Percentiles rank a stretch among this genome's conserved stretches.
Conservation (phyloP, 768 basidiomycete genomes). For the Hypholoma fasciculare region DNA sequence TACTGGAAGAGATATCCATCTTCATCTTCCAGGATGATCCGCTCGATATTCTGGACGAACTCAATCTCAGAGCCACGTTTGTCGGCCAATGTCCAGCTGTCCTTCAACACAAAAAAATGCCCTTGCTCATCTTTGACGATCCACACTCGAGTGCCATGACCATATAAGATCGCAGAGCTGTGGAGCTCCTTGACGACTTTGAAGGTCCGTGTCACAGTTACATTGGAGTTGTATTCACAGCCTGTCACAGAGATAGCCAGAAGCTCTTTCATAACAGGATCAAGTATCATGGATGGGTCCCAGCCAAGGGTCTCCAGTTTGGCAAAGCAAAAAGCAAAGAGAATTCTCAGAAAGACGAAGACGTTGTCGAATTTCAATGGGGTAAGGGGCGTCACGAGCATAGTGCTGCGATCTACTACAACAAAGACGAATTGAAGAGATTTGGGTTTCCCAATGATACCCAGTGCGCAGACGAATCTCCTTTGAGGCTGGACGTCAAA, state of each 20-base stretch:
- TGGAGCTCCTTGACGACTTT: conserved; percentile 9
- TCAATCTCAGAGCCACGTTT: conserved; percentile 1
- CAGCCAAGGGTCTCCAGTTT: not conserved
- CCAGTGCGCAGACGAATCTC: not conserved
- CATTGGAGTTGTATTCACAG: not conserved
- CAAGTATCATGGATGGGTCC: conserved; percentile 1
- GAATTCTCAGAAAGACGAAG: not conserved
- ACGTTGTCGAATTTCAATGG: not conserved
- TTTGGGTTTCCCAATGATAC: not conserved
- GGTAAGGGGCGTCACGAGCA: too few relatives aligned
- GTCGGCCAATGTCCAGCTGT: conserved; percentile 5
- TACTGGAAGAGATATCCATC: conserved; percentile 3
- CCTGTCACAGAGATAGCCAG: not conserved
- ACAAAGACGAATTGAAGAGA: not conserved
- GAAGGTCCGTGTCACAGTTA: not conserved
- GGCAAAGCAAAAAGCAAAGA: conserved; percentile 4
- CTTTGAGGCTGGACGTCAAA: conserved; percentile 7
- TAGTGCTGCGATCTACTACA: not conserved
- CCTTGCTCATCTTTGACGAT: conserved; percentile 9
- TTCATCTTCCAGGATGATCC: not conserved
- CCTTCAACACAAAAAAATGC: conserved; percentile 10
- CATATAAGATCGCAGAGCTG: conserved; percentile 7
- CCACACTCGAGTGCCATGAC: conserved; percentile 10
- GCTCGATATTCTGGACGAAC: not conserved
- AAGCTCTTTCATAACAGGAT: not conserved